phyloP scores from a whole-genome alignment of 345 rosid species.

The Luvunga scandens region DNA sequence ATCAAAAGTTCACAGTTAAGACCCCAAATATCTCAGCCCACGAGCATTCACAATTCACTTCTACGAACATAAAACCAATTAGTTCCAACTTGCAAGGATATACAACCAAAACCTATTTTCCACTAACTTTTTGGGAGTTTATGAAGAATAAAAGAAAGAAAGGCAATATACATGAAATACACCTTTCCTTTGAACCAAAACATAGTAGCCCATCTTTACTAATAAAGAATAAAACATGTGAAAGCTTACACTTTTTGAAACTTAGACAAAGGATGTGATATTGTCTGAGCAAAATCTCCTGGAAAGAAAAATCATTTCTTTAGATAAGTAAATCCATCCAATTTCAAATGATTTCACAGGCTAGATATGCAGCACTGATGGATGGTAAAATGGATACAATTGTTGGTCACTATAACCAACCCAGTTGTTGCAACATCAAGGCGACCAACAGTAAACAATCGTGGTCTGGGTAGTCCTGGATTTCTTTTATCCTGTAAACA shows the following conservation, averaged over 20 bases:
- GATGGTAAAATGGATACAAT: conserved; percentile 43
- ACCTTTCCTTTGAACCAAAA: neutral
- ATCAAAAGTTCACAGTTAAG: neutral
- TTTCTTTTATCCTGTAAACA: conserved; percentile 56
- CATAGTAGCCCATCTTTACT: neutral
- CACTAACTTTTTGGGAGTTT: neutral
- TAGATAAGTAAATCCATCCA: conserved; percentile 7
- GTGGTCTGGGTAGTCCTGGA: conserved; percentile 74
- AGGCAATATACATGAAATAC: neutral
- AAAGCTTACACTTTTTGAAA: conserved; percentile 74
- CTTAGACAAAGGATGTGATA: conserved; percentile 88
- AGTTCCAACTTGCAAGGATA: neutral
- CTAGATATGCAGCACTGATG: neutral
- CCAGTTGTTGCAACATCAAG: conserved; percentile 97
- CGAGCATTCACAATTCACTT: neutral
- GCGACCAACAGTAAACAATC: conserved; percentile 94
- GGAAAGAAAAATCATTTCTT: conserved; percentile 16
- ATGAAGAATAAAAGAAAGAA: neutral
- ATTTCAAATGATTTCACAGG: neutral
- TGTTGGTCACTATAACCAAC: conserved; percentile 79
- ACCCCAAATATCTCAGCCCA: neutral
- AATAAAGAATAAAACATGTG: conserved; percentile 2
- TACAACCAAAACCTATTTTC: neutral
- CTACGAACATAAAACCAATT: neutral
- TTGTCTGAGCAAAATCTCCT: conserved; percentile 87